These are phyloP conservation scores for Pseudogymnoascus sp. DNA, from an alignment of 2,329 filamentous ascomycete species.

Conservation along the genomic window DNA sequence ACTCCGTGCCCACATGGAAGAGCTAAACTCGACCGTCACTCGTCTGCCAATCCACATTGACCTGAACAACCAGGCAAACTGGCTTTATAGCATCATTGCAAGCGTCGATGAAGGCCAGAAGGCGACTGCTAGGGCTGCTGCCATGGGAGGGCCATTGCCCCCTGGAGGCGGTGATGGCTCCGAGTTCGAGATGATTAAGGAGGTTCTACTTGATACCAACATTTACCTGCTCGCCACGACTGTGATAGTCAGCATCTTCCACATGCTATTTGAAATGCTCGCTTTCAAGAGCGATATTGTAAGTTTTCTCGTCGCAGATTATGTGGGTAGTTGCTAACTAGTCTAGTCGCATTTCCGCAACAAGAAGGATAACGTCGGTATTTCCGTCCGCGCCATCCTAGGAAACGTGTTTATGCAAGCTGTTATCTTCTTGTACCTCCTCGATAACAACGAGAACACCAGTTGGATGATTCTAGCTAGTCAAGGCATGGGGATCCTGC, in stretches of 20 bases:
- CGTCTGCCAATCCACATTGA: constrained; percentile 76
- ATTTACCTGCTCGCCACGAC: constrained; percentile 83
- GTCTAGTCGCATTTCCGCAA: constrained; percentile 79
- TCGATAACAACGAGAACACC: constrained; percentile 96
- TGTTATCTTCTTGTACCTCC: constrained; percentile 90
- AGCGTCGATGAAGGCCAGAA: constrained; percentile 84
- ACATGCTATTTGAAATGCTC: constrained; percentile 91
- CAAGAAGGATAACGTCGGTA: constrained; percentile 98
- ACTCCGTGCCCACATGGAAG: constrained; percentile 80
- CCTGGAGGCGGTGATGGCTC: constrained; percentile 80
- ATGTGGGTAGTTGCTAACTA: background rate
- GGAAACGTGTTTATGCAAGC: constrained; percentile 97
- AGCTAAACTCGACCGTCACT: constrained; percentile 83
- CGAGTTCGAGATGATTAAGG: constrained; percentile 96
- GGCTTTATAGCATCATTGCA: constrained; percentile 84
- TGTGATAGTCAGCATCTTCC: constrained; percentile 74
- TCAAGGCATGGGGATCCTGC: constrained; percentile 60
- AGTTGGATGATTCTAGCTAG: constrained; percentile 98
- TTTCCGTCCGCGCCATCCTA: constrained; percentile 90
- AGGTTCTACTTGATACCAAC: constrained; percentile 89
- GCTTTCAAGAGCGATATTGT: constrained; percentile 95
- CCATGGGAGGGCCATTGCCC: constrained; percentile 47
- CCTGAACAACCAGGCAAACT: constrained; percentile 72
- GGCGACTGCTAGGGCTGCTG: constrained; percentile 70
- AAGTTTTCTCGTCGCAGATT: constrained; percentile 21